A percentile compares a stretch with the other conserved stretches of the same genome.
Evolutionary conservation across 2,329 filamentous ascomycete genomes (phyloP).

Genomic region (Verticillium nonalfalfae): DNA sequence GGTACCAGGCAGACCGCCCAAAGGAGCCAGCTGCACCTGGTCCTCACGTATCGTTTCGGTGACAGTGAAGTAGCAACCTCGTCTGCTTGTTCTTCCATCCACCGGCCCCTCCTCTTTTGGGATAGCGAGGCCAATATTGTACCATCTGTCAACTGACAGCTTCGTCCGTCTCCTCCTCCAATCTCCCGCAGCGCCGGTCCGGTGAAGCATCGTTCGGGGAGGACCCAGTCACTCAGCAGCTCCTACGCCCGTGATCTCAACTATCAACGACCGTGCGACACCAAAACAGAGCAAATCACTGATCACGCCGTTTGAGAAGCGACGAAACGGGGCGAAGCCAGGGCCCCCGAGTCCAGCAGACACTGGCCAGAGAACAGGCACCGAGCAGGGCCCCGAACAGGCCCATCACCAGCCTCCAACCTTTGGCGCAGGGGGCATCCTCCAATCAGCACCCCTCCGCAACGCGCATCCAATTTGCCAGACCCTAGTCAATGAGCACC

Average conservation of each 20-base stretch:
- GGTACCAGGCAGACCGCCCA: background rate
- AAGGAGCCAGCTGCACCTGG: background rate
- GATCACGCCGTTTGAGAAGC: background rate
- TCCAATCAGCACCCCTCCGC: slow-evolving; percentile 11
- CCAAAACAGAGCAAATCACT: background rate
- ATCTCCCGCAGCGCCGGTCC: background rate
- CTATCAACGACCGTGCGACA: background rate
- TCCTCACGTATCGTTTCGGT: background rate
- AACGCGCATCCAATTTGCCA: slow-evolving; percentile 31
- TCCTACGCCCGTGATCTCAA: background rate
- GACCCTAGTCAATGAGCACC: slow-evolving; percentile 15
- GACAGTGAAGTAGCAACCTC: background rate
- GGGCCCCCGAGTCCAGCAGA: background rate
- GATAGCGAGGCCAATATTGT: no score
- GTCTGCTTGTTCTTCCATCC: background rate
- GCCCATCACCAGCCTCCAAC: background rate
- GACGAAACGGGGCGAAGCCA: background rate
- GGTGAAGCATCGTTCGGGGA: background rate
- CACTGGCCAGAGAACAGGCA: background rate
- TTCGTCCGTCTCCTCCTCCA: background rate
- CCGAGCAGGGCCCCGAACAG: background rate
- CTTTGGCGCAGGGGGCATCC: background rate
- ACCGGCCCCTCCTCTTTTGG: no score
- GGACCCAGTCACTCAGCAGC: background rate
- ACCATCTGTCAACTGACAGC: background rate